These are phyloP conservation scores for Carpinus viminea DNA, from an alignment of 306 rosid genomes.

Conservation along the genomic window DNA sequence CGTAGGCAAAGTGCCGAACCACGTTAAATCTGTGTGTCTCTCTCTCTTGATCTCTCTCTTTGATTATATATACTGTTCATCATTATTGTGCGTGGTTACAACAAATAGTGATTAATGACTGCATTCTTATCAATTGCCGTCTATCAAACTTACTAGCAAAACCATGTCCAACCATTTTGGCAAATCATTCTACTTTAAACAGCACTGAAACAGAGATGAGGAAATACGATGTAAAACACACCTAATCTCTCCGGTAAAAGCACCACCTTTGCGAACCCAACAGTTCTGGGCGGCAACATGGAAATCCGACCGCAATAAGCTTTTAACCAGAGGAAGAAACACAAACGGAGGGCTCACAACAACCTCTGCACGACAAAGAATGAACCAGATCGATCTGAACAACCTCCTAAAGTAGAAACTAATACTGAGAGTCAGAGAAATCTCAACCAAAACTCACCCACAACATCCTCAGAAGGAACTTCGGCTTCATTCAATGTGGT, in stretches of 20 bases:
- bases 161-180: neutral
- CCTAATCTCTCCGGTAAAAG: constrained; percentile 91
- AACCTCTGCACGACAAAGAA: constrained; percentile 57
- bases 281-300: constrained; percentile 79
- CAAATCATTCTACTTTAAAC: neutral
- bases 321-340: constrained; percentile 62
- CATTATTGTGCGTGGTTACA: too few species aligned
- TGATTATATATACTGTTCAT: too few species aligned
- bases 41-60: too few species aligned
- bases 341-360: constrained; percentile 89
- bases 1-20: too few species aligned
- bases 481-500: constrained; percentile 67
- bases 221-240: constrained; percentile 22
- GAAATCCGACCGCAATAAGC: constrained; percentile 67
- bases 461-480: constrained; percentile 84
- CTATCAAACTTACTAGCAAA: neutral
- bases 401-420: neutral
- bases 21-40: too few species aligned
- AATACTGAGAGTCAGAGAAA: neutral
- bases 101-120: neutral
- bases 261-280: constrained; percentile 94
- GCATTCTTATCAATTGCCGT: neutral
- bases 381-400: neutral
- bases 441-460: constrained; percentile 50
- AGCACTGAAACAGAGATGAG: neutral